Percentiles rank a stretch among this genome's conserved stretches.
Conservation (phyloP, 192 early-diverging fungal genomes). For the Haplosporangium gracile region DNA sequence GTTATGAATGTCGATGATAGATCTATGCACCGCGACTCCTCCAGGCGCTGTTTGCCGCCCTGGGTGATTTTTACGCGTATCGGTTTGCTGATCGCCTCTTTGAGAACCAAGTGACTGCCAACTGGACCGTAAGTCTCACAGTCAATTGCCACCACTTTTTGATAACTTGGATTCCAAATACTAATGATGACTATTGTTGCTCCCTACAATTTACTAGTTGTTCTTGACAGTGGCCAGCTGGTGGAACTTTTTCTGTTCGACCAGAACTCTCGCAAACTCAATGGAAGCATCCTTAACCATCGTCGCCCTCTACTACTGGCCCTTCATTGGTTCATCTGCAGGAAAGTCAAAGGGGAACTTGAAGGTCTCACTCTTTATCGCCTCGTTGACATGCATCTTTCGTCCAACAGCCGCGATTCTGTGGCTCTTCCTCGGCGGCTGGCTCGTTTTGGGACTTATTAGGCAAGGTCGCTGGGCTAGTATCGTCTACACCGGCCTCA, state of each 20-base stretch:
- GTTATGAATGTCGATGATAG: constrained; percentile 45
- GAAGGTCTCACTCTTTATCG: constrained; percentile 70
- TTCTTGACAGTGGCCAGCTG: constrained; percentile 67
- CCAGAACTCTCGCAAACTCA: constrained; percentile 69
- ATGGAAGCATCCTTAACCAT: constrained; percentile 83
- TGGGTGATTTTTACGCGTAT: constrained; percentile 83
- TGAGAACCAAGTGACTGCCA: constrained; percentile 64
- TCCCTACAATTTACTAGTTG: constrained; percentile 44
- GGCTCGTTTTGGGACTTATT: constrained; percentile 60
- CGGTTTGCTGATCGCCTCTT: constrained; percentile 75
- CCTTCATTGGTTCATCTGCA: constrained; percentile 60
- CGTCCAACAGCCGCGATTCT: constrained; percentile 90
- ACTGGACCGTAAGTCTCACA: constrained; percentile 71
- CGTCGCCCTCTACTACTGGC: constrained; percentile 89
- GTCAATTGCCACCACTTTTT: neutral
- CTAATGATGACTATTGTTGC: neutral
- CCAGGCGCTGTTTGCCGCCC: constrained; percentile 79
- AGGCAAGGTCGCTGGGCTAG: constrained; percentile 6
- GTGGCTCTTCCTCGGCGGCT: constrained; percentile 84
- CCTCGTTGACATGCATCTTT: constrained; percentile 85
- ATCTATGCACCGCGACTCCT: constrained; percentile 80
- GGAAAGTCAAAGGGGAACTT: neutral
- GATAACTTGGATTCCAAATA: neutral
- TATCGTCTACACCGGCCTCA: constrained; percentile 34
- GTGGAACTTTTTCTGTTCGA: constrained; percentile 70